Evolutionary conservation across 306 rosid genomes (phyloP).

Genomic region (Gynostemma pentaphyllum): DNA sequence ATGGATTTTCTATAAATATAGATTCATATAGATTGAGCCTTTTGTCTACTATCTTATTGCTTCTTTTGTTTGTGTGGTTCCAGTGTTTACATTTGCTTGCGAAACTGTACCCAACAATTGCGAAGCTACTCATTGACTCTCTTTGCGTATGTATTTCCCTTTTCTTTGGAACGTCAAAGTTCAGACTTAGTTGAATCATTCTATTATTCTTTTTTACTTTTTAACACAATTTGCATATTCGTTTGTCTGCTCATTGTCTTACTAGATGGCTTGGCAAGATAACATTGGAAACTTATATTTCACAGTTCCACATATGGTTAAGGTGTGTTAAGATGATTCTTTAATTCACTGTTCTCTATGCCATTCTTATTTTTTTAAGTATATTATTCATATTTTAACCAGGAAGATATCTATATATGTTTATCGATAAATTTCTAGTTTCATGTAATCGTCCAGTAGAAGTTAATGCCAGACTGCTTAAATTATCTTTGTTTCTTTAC

Average conservation of each 20-base stretch:
- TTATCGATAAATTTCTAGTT: background rate
- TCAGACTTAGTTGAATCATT: background rate
- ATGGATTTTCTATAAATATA: too few relatives aligned
- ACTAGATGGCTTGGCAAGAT: constrained; percentile 97
- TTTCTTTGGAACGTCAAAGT: constrained; percentile 14
- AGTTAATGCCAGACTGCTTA: background rate
- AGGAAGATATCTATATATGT: background rate
- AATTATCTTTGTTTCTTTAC: background rate
- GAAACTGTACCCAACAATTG: constrained; percentile 83
- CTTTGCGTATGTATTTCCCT: constrained; percentile 61
- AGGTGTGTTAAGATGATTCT: constrained; percentile 41
- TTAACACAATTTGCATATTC: constrained; percentile 10
- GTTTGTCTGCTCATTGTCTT: constrained; percentile 14
- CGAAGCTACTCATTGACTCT: constrained; percentile 79
- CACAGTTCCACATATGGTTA: constrained; percentile 99
- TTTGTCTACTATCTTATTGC: background rate
- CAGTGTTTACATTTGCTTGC: constrained; percentile 90
- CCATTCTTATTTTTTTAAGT: too few relatives aligned
- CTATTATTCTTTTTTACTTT: background rate
- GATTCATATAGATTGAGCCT: too few relatives aligned
- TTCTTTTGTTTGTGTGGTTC: constrained; percentile 16
- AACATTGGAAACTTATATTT: constrained; percentile 95
- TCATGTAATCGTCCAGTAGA: too few relatives aligned
- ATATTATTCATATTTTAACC: background rate
- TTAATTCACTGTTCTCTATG: background rate